Base-by-base conservation (phyloP, 352 stramenopile species). In the Pelagophyceae sp. region DNA sequence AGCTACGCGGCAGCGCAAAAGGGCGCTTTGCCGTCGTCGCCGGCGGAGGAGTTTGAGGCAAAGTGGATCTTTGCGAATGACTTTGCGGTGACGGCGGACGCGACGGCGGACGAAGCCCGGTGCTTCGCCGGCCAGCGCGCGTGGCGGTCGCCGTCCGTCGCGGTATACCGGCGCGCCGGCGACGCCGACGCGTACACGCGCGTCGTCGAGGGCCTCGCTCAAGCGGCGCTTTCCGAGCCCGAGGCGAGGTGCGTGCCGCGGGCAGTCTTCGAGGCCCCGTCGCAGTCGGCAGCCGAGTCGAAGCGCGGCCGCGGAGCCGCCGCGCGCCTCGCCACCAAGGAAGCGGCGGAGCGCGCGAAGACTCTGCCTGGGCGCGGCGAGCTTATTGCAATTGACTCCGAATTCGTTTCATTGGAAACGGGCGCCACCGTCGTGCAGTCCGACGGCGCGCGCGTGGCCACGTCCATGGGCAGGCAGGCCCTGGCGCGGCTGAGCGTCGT, bases 401-500 rank as follows among this genome's bases (percentile, higher is more conserved):
- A 96, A 80, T 88, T 87, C 76, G 83, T 89, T n/a, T 80, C 79
- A 38, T 72, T 87, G 31, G 82, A 82, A 64, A 79, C 76, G 72
- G 79, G 83, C 65, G 78, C 83, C 69, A 78, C 63, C 0, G 51
- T 27, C 33, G 40, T 51, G 35, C 6, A 81, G 31, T 82, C 82
- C 31, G 84, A 88, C 75, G 90, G 90, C 37, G 87, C 86, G 38
- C 90, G 91, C 71, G 82, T 94, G 25, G 85, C 93, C 29, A 85
- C 86, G 33, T 90, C 89, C 35, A 85, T 94, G 78, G 86, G 86
- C 3, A 81, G 90, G 32, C 86, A 93, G 81, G 85, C 86, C 40
- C 79, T 96, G n/a, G 91, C 88, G 6, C 83, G 91, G 71, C 86
- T 95, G n/a, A 93, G 87, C 50, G 80, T 92, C 0, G 84, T 93